These are phyloP conservation scores for Picochlorum sp. DNA, from an alignment of 139 green algal species.

Conservation along the genomic window DNA sequence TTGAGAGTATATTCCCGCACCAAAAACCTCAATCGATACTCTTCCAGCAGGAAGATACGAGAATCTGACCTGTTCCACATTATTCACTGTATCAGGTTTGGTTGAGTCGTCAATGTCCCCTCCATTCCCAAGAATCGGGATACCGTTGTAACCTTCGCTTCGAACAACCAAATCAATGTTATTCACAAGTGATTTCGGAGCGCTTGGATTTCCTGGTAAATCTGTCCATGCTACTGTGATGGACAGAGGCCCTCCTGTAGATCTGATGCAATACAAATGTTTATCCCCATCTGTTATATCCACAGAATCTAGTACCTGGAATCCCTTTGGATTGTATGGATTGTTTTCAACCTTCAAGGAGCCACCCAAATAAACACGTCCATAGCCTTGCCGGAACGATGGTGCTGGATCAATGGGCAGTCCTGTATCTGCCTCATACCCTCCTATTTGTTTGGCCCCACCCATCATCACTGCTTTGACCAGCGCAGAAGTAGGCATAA, in stretches of 20 bases:
- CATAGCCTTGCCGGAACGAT: conserved; percentile 63
- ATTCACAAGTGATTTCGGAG: conserved; percentile 61
- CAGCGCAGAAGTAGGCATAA: conserved; percentile 57
- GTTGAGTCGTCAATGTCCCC: conserved; percentile 9
- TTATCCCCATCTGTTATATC: conserved; percentile 6
- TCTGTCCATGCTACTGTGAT: conserved; percentile 61
- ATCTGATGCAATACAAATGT: conserved; percentile 58
- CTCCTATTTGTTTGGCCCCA: conserved; percentile 24
- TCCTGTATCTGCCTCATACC: conserved; percentile 35
- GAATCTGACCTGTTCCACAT: conserved; percentile 58
- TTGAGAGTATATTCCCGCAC: conserved; percentile 3
- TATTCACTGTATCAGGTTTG: conserved; percentile 63
- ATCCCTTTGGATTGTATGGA: not conserved
- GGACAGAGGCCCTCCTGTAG: conserved; percentile 46
- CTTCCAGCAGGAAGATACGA: conserved; percentile 41
- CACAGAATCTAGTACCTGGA: conserved; percentile 24
- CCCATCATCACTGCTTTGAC: conserved; percentile 77
- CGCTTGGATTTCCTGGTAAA: conserved; percentile 18
- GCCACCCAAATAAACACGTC: conserved; percentile 46
- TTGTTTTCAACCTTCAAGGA: conserved; percentile 17
- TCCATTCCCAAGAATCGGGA: conserved; percentile 55
- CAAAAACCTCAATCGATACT: conserved; percentile 48
- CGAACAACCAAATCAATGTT: conserved; percentile 73
- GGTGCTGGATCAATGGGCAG: conserved; percentile 62
- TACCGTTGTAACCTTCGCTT: conserved; percentile 46